A percentile compares a stretch with the other conserved stretches of the same genome.
phyloP scores from a whole-genome alignment of 202 grass and related monocot species.

The Miscanthus sacchariflorus region DNA sequence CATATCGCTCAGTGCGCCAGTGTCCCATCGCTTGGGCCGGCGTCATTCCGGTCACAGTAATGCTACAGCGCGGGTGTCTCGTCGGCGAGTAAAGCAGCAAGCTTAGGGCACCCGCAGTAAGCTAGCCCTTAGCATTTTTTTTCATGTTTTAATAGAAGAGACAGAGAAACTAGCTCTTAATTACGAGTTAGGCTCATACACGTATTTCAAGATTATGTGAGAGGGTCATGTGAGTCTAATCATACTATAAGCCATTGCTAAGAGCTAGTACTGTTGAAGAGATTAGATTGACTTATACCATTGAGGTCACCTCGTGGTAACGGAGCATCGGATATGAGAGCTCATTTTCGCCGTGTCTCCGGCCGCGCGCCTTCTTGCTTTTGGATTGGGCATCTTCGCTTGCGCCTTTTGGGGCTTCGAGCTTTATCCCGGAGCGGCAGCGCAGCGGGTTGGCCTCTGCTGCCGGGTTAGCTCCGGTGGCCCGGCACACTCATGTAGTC shows the following conservation, averaged over 20 bases:
- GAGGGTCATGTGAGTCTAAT: too few relatives aligned
- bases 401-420: background rate
- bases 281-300: too few relatives aligned
- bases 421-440: slow-evolving; percentile 49
- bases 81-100: slow-evolving; percentile 15
- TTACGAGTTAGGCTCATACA: too few relatives aligned
- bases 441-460: background rate
- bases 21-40: background rate
- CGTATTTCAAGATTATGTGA: too few relatives aligned
- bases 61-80: slow-evolving; percentile 4
- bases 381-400: background rate
- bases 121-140: too few relatives aligned
- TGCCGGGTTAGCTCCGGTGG: background rate
- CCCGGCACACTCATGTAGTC: slow-evolving; percentile 43
- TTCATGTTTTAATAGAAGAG: too few relatives aligned
- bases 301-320: background rate
- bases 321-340: background rate
- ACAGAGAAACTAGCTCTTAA: too few relatives aligned
- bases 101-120: too few relatives aligned
- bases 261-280: too few relatives aligned
- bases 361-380: background rate
- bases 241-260: too few relatives aligned
- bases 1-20: background rate
- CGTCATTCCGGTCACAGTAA: background rate
- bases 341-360: background rate